Percentiles rank a stretch among this genome's conserved stretches.
Evolutionary conservation across 1,139 yeast species (phyloP).

Genomic region (Yamadazyma diddensiae): DNA sequence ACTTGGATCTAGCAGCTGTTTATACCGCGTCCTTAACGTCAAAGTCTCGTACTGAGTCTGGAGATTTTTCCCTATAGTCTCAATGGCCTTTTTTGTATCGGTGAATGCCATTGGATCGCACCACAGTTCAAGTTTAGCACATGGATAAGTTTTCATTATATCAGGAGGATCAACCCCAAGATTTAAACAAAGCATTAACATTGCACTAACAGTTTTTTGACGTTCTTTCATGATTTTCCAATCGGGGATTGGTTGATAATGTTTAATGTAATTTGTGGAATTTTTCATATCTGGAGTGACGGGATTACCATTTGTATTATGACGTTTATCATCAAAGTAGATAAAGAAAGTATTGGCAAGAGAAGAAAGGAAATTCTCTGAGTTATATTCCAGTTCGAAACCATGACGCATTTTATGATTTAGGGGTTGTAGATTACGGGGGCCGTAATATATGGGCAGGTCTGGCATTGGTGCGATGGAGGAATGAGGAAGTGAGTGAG

Average conservation of each 20-base stretch:
- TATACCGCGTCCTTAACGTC: conserved; percentile 83
- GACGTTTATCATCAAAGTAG: conserved; percentile 86
- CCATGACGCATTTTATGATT: conserved; percentile 74
- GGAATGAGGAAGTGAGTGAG: conserved; percentile 1
- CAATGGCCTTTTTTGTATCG: conserved; percentile 89
- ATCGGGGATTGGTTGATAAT: conserved; percentile 72
- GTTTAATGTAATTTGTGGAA: conserved; percentile 40
- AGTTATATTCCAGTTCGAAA: conserved; percentile 63
- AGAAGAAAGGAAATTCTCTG: conserved; percentile 62
- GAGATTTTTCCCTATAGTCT: conserved; percentile 82
- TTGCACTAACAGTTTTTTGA: conserved; percentile 94
- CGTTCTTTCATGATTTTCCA: conserved; percentile 92
- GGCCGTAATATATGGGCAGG: conserved; percentile 9
- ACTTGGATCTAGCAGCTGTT: conserved; percentile 89
- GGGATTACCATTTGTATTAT: conserved; percentile 87
- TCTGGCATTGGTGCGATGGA: conserved; percentile 1
- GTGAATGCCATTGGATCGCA: conserved; percentile 82
- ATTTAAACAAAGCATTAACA: conserved; percentile 83
- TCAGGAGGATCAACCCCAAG: conserved; percentile 98
- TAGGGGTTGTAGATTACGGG: conserved; percentile 12
- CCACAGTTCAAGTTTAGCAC: conserved; percentile 93
- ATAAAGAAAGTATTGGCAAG: conserved; percentile 73
- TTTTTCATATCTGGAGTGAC: conserved; percentile 53
- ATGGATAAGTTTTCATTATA: conserved; percentile 87
- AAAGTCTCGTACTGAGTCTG: conserved; percentile 89